Conservation (phyloP, 2,329 filamentous ascomycete genomes). For the Hypoxylon sp. region DNA sequence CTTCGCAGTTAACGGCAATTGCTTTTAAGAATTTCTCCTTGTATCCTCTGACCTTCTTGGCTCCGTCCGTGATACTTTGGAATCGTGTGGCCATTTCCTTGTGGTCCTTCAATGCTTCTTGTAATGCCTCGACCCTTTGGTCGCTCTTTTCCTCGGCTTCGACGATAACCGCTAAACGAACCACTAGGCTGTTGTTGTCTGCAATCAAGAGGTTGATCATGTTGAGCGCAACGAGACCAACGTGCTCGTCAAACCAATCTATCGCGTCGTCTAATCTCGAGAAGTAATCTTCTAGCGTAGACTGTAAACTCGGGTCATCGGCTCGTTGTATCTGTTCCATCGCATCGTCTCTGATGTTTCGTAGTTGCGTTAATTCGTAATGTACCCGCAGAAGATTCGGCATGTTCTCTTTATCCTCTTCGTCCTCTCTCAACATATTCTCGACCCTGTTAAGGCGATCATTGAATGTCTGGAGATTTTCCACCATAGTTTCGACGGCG, state of each 20-base stretch:
- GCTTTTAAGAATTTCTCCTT: constrained; percentile 94
- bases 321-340: constrained; percentile 93
- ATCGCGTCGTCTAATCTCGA: constrained; percentile 86
- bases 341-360: constrained; percentile 95
- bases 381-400: constrained; percentile 91
- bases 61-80: constrained; percentile 94
- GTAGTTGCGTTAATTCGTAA: constrained; percentile 90
- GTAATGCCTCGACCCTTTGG: constrained; percentile 88
- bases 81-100: constrained; percentile 94
- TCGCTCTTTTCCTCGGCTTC: constrained; percentile 98
- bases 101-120: constrained; percentile 95
- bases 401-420: constrained; percentile 89
- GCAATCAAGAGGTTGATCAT: constrained; percentile 88
- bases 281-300: constrained; percentile 92
- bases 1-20: constrained; percentile 79
- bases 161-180: constrained; percentile 91
- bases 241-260: constrained; percentile 95
- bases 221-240: constrained; percentile 89
- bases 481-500: constrained; percentile 93
- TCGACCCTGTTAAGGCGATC: constrained; percentile 82
- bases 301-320: constrained; percentile 79
- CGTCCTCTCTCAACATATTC: constrained; percentile 84
- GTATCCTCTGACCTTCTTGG: constrained; percentile 92
- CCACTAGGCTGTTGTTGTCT: constrained; percentile 90
- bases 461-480: constrained; percentile 89